A percentile compares a stretch with the other conserved stretches of the same genome.
Conservation (phyloP, 495 filamentous ascomycete genomes). For the Clohesyomyces aquaticus region DNA sequence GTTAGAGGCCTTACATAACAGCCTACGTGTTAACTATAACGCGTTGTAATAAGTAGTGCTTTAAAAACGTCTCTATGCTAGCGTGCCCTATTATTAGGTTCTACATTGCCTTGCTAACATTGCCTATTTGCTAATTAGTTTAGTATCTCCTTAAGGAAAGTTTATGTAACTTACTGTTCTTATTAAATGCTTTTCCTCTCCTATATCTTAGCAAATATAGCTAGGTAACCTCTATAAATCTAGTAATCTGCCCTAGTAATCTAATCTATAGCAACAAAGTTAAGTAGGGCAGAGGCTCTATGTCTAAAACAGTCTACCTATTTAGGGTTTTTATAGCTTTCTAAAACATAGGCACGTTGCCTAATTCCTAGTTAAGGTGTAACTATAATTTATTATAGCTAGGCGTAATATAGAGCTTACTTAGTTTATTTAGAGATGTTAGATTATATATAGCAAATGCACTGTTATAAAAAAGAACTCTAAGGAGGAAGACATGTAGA, state of each 20-base stretch:
- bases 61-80: too few species aligned
- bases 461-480: too few species aligned
- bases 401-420: not conserved
- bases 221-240: constrained; percentile 44
- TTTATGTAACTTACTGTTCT: constrained; percentile 11
- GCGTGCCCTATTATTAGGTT: too few species aligned
- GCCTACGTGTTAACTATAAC: constrained; percentile 46
- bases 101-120: constrained; percentile 49
- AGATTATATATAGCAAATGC: too few species aligned
- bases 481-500: too few species aligned
- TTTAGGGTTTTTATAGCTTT: constrained; percentile 25
- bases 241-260: constrained; percentile 42
- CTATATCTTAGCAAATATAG: constrained; percentile 50
- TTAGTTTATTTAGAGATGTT: too few species aligned
- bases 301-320: constrained; percentile 46
- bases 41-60: too few species aligned
- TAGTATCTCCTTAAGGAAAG: not conserved
- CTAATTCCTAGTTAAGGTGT: constrained; percentile 32
- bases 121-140: constrained; percentile 26
- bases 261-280: constrained; percentile 47
- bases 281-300: constrained; percentile 45
- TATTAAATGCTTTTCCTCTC: constrained; percentile 47
- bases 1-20: constrained; percentile 41
- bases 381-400: constrained; percentile 18
- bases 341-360: constrained; percentile 12